Percentiles rank a stretch among this genome's conserved stretches.
These are phyloP conservation scores for Chimonanthus salicifolius DNA, from an alignment of 164 flowering plant genomes.

Conservation along the genomic window DNA sequence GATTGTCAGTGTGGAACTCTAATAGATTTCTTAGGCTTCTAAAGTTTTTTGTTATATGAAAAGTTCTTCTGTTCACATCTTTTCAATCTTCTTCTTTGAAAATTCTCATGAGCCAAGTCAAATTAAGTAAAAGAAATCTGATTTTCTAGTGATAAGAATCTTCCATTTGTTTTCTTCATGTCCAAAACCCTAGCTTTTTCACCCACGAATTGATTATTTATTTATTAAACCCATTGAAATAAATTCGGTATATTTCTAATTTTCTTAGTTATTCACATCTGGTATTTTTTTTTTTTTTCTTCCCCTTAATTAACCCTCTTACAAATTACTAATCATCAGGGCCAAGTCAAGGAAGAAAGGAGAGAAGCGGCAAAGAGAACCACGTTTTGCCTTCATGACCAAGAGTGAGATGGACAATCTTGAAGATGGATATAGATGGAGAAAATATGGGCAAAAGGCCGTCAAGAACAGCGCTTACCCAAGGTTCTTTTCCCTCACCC, in stretches of 20 bases:
- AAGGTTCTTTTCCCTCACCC: conserved; percentile 29
- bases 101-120: not conserved
- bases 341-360: conserved; percentile 56
- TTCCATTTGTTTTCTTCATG: no score
- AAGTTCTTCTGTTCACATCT: conserved; percentile 1
- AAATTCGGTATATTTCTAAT: not conserved
- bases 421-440: conserved; percentile 89
- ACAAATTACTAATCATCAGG: conserved; percentile 20
- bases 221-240: not conserved
- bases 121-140: not conserved
- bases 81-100: not conserved
- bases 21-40: not conserved
- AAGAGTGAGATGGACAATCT: conserved; percentile 91
- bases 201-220: not conserved
- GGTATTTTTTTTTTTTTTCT: not conserved
- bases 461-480: conserved; percentile 82
- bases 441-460: conserved; percentile 87
- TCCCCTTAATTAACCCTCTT: not conserved
- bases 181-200: not conserved
- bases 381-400: conserved; percentile 82
- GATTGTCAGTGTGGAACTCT: not conserved
- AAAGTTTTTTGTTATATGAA: not conserved
- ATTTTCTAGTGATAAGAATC: not conserved
- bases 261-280: not conserved
- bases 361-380: conserved; percentile 57